Conservation (phyloP, 1,139 yeast species). For the Geotrichum cucujoidarum region DNA sequence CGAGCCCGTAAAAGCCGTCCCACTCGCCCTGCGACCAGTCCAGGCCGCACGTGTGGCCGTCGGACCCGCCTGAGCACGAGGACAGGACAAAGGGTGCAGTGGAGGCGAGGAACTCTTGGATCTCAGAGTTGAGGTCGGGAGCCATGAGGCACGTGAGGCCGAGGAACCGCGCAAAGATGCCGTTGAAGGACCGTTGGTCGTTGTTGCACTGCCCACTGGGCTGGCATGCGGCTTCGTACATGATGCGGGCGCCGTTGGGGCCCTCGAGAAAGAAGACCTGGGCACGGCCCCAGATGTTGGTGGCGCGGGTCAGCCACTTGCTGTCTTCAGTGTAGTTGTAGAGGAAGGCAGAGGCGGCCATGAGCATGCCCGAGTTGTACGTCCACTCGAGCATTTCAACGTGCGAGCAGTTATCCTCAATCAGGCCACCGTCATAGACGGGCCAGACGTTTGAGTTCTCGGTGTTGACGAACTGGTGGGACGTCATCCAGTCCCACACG, state of each 20-base stretch:
- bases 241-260: slow-evolving; percentile 48
- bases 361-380: slow-evolving; percentile 79
- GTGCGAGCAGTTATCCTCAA: slow-evolving; percentile 56
- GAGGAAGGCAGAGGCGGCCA: slow-evolving; percentile 77
- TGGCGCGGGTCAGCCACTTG: slow-evolving; percentile 59
- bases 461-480: slow-evolving; percentile 51
- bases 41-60: slow-evolving; percentile 85
- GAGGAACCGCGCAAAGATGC: slow-evolving; percentile 69
- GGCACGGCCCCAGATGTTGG: slow-evolving; percentile 42
- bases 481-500: slow-evolving; percentile 78
- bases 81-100: slow-evolving; percentile 78
- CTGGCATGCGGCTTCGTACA: slow-evolving; percentile 84
- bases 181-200: slow-evolving; percentile 89
- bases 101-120: slow-evolving; percentile 49
- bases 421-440: slow-evolving; percentile 74
- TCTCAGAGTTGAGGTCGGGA: slow-evolving; percentile 54
- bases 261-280: slow-evolving; percentile 52
- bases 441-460: slow-evolving; percentile 34
- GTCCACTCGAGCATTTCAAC: slow-evolving; percentile 71
- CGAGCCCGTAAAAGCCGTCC: slow-evolving; percentile 83
- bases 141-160: slow-evolving; percentile 70
- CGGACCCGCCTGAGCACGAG: slow-evolving; percentile 80
- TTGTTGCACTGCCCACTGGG: slow-evolving; percentile 57
- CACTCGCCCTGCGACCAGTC: slow-evolving; percentile 68
- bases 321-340: slow-evolving; percentile 67